phyloP scores from a whole-genome alignment of 2,329 filamentous ascomycete species.

The Ophiostoma tasmaniense region DNA sequence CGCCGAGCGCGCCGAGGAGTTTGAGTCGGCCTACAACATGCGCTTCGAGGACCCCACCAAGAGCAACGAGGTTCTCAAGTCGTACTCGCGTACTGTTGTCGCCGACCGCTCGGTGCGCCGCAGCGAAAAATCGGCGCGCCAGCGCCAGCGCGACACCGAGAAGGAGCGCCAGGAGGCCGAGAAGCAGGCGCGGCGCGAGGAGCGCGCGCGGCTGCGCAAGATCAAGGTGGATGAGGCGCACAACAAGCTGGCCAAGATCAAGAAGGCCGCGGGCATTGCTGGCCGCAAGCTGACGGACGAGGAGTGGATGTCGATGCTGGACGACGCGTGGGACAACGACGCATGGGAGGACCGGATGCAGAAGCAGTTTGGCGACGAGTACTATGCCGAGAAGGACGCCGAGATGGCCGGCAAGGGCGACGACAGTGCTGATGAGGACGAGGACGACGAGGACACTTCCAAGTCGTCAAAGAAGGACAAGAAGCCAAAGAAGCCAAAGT shows the following conservation, averaged over 20 bases:
- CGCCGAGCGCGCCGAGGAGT: slow-evolving; percentile 68
- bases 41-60: slow-evolving; percentile 88
- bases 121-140: slow-evolving; percentile 68
- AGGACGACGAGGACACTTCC: slow-evolving; percentile 28
- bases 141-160: slow-evolving; percentile 71
- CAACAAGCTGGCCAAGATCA: slow-evolving; percentile 77
- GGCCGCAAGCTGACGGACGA: slow-evolving; percentile 61
- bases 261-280: slow-evolving; percentile 72
- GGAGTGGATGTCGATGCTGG: slow-evolving; percentile 76
- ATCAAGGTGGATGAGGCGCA: slow-evolving; percentile 88
- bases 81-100: slow-evolving; percentile 80
- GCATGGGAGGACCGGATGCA: slow-evolving; percentile 88
- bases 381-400: slow-evolving; percentile 66
- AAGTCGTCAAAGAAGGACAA: slow-evolving; percentile 35
- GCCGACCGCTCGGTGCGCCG: slow-evolving; percentile 76
- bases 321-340: slow-evolving; percentile 80
- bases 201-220: slow-evolving; percentile 74
- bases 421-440: slow-evolving; percentile 38
- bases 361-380: slow-evolving; percentile 78
- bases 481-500: slow-evolving; percentile 73
- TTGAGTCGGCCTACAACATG: slow-evolving; percentile 90
- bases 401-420: slow-evolving; percentile 49
- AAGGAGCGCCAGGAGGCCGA: slow-evolving; percentile 68
- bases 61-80: slow-evolving; percentile 77
- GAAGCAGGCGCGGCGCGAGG: slow-evolving; percentile 65